Percentiles rank a stretch among this genome's conserved stretches.
These are phyloP conservation scores for Trichosporon ovoides DNA, from an alignment of 1,284 basidiomycete genomes.

Conservation along the genomic window DNA sequence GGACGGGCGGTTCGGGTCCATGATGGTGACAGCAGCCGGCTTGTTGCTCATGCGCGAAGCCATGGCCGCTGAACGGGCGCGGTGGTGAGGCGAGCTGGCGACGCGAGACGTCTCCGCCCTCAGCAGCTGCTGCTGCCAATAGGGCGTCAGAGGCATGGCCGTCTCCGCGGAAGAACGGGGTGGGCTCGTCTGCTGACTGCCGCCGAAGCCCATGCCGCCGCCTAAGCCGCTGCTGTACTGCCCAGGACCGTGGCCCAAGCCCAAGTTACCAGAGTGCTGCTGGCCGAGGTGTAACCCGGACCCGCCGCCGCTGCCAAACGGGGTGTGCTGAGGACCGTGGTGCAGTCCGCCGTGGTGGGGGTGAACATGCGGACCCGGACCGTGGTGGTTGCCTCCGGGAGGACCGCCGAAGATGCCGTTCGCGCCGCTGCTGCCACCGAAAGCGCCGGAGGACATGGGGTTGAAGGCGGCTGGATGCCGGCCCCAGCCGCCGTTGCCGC, in stretches of 20 bases:
- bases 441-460: slow-evolving; percentile 18
- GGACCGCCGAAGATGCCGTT: slow-evolving; percentile 19
- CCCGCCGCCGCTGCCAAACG: slow-evolving; percentile 26
- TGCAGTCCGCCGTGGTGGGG: slow-evolving; percentile 19
- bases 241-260: slow-evolving; percentile 19
- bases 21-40: slow-evolving; percentile 50
- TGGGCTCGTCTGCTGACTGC: slow-evolving; percentile 32
- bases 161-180: slow-evolving; percentile 33
- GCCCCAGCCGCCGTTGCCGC: slow-evolving; percentile 20
- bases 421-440: slow-evolving; percentile 17
- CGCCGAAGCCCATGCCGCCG: slow-evolving; percentile 25
- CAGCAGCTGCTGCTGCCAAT: slow-evolving; percentile 50
- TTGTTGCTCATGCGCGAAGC: slow-evolving; percentile 53
- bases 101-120: slow-evolving; percentile 51
- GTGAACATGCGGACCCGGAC: slow-evolving; percentile 17
- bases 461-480: slow-evolving; percentile 26
- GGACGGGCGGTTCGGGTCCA: slow-evolving; percentile 43
- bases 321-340: slow-evolving; percentile 30
- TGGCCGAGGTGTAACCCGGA: slow-evolving; percentile 29
- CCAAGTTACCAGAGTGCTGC: slow-evolving; percentile 24
- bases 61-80: slow-evolving; percentile 55
- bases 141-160: slow-evolving; percentile 35
- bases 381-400: slow-evolving; percentile 18
- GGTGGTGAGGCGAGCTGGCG: slow-evolving; percentile 54
- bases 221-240: slow-evolving; percentile 26